Evolutionary conservation across 2,329 filamentous ascomycete species (phyloP).

Genomic region (Albophoma yamanashiensis): DNA sequence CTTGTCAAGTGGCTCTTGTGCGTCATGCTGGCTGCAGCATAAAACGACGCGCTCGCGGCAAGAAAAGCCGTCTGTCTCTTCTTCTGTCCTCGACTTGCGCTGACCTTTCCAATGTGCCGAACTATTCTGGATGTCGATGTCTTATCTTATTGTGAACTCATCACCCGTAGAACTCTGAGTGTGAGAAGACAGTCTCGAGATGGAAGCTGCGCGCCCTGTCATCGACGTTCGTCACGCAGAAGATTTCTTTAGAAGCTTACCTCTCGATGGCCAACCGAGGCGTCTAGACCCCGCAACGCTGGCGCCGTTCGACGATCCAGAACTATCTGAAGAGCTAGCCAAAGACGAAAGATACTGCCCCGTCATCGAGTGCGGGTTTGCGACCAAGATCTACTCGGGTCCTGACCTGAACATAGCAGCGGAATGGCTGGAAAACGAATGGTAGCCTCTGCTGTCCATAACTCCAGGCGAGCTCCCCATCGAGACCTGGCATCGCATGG

Average conservation of each 20-base stretch:
- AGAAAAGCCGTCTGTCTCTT: neutral
- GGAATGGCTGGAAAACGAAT: neutral
- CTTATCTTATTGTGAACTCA: neutral
- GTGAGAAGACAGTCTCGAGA: neutral
- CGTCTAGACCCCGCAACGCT: neutral
- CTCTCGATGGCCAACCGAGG: neutral
- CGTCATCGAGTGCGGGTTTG: neutral
- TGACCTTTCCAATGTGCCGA: neutral
- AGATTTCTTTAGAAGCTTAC: neutral
- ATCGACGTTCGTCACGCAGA: neutral
- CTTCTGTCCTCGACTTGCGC: neutral
- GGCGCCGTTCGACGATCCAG: neutral
- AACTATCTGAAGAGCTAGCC: neutral
- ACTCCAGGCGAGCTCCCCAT: neutral
- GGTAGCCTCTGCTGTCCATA: neutral
- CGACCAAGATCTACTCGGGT: neutral
- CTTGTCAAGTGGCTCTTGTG: neutral
- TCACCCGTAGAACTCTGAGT: neutral
- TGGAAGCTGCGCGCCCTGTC: neutral
- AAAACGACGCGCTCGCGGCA: neutral
- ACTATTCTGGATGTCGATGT: neutral
- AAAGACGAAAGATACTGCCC: neutral
- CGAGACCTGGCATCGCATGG: neutral
- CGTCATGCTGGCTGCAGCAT: neutral
- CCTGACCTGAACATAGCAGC: neutral